Base-by-base conservation (phyloP, 805 yeast species). In the Kluyveromyces aestuarii region DNA sequence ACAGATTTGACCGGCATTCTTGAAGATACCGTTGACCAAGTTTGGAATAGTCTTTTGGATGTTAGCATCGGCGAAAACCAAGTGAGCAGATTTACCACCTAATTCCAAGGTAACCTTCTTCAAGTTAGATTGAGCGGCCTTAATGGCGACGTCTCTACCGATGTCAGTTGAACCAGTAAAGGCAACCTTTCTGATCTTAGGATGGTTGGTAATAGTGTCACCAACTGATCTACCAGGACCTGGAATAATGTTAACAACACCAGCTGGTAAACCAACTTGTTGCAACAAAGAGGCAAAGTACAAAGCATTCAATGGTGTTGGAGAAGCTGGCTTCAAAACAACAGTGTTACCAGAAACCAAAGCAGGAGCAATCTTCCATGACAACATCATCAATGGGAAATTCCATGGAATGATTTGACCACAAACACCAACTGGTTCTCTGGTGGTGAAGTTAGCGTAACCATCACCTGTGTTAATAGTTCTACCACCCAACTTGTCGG, bases 391-490 rank as follows among this genome's bases (percentile, higher is more conserved):
- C 54, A 84, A 68, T 58, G 91, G 91, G 78, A 84, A 84, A 66
- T 84, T 84, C 90, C 90, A 84, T 64, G 91, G 90, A 53, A 84
- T 84, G 54, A 84, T 83, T 67, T 82, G 88, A 55, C 90, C 91
- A 72, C 88, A 83, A 38, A 84, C 85, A 65, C 90, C 91, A 55
- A 84, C 67, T 57, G 91, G 90, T 66, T 83, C 89, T 65, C 79
- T 79, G 62, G 77, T 73, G 48, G 86, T 80, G 71, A 75, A 84
- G 57, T 75, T 78, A 59, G 81, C 75, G 65, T 84, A 83, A 37
- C 77, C 68, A 45, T 72, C 69, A 53, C 86, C 87, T 42, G 87
- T 76, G 57, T 80, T 77, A 45, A 83, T 75, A 40, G 79, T 67
- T 62, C 80, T 73, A 57, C 91, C 93, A 55, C 72, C 74, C 48